Evolutionary conservation across 1,139 yeast species (phyloP).

Genomic region (Chernovozyma sophiae-reginae): DNA sequence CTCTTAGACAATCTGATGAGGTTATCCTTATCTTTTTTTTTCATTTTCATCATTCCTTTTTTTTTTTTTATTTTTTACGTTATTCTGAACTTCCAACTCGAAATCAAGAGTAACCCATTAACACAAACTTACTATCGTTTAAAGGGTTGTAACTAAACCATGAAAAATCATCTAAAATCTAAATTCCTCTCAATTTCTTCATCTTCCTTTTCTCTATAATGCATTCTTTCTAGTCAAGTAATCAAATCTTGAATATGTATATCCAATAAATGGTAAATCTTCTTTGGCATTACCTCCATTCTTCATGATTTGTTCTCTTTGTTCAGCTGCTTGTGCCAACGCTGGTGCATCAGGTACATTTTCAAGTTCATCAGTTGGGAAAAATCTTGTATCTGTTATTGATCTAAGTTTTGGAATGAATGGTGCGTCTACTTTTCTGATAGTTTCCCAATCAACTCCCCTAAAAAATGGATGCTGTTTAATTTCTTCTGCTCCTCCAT

Average conservation of each 20-base stretch:
- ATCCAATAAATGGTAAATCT: constrained; percentile 94
- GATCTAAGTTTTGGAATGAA: constrained; percentile 62
- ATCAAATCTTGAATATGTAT: constrained; percentile 91
- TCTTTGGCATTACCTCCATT: constrained; percentile 51
- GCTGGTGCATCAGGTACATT: constrained; percentile 95
- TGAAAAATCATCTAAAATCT: too few relatives aligned
- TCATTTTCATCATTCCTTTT: too few relatives aligned
- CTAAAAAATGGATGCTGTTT: constrained; percentile 91
- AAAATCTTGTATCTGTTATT: constrained; percentile 93
- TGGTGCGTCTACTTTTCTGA: constrained; percentile 86
- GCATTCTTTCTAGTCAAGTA: constrained; percentile 87
- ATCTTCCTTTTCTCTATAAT: constrained; percentile 30
- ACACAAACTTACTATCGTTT: too few relatives aligned
- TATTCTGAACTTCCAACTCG: too few relatives aligned
- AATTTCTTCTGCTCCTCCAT: constrained; percentile 91
- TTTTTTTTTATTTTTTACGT: too few relatives aligned
- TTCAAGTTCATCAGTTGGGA: constrained; percentile 96
- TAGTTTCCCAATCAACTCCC: constrained; percentile 95
- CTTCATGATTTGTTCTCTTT: constrained; percentile 7
- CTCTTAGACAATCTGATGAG: too few relatives aligned
- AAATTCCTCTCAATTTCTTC: neutral
- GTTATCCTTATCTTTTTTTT: too few relatives aligned
- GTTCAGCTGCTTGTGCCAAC: constrained; percentile 64
- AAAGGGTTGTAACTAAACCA: too few relatives aligned
- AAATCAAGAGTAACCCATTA: too few relatives aligned